These are phyloP conservation scores for Hymenoscyphus fructigenus DNA, from an alignment of 2,329 filamentous ascomycete species.

Conservation along the genomic window DNA sequence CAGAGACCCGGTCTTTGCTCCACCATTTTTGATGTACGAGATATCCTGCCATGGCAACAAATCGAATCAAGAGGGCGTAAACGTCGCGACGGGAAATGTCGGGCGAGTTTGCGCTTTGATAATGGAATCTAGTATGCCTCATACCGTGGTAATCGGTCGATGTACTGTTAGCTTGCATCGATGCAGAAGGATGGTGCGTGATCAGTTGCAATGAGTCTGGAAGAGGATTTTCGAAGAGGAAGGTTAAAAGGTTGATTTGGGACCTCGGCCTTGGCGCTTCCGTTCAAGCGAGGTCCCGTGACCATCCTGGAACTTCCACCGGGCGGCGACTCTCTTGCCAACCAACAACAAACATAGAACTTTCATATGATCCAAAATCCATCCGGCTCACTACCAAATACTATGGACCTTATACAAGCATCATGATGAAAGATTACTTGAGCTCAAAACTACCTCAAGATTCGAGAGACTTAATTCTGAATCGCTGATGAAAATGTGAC, in stretches of 20 bases:
- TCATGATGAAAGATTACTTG: too few species aligned
- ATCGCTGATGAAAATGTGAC: too few species aligned
- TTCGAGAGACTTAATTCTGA: too few species aligned
- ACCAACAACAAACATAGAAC: too few species aligned
- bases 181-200: not conserved
- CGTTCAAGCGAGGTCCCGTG: constrained; percentile 2
- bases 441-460: too few species aligned
- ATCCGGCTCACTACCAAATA: too few species aligned
- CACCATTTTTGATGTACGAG: not conserved
- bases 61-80: not conserved
- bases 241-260: not conserved
- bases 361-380: too few species aligned
- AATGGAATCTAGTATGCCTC: not conserved
- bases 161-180: too few species aligned
- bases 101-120: not conserved
- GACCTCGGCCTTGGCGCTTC: not conserved
- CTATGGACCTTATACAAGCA: too few species aligned
- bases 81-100: not conserved
- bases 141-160: not conserved
- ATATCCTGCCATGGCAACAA: not conserved
- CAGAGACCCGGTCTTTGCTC: not conserved
- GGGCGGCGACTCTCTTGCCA: not conserved
- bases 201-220: not conserved
- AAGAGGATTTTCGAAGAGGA: not conserved
- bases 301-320: not conserved